Percentiles rank a stretch among this genome's conserved stretches.
Evolutionary conservation across 108 stramenopile genomes (phyloP).

Genomic region (Poteriospumella lacustris): DNA sequence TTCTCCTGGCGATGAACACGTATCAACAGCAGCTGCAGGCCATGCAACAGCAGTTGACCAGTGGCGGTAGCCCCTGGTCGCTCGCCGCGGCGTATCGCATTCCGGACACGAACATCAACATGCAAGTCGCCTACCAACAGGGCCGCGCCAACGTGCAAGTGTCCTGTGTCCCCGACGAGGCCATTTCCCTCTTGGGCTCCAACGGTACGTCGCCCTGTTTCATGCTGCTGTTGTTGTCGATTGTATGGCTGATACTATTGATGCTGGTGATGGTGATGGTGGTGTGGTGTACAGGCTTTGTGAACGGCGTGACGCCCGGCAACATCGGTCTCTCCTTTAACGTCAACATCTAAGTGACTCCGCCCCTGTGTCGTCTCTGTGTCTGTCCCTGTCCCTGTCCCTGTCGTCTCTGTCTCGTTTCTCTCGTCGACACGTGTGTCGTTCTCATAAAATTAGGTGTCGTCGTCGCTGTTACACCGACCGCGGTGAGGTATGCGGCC

Average conservation of each 20-base stretch:
- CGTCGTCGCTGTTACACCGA: too few relatives aligned
- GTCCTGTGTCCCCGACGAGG: constrained; percentile 91
- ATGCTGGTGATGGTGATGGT: too few relatives aligned
- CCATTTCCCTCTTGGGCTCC: constrained; percentile 84
- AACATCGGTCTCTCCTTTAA: constrained; percentile 89
- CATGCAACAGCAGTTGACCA: constrained; percentile 27
- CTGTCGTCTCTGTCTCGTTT: too few relatives aligned
- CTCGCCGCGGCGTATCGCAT: constrained; percentile 89
- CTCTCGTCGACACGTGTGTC: too few relatives aligned
- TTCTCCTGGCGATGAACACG: constrained; percentile 71
- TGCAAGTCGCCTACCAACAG: constrained; percentile 86
- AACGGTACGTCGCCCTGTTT: too few relatives aligned
- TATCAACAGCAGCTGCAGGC: constrained; percentile 87
- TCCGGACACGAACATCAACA: constrained; percentile 90
- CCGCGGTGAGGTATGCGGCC: too few relatives aligned
- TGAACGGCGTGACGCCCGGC: constrained; percentile 92
- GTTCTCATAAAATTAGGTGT: too few relatives aligned
- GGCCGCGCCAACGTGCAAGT: constrained; percentile 83
- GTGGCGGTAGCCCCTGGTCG: constrained; percentile 70
- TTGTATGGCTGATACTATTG: too few relatives aligned
- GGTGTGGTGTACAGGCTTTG: constrained; percentile 51
- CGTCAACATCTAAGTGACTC: constrained; percentile 82
- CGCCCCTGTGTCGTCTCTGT: too few relatives aligned
- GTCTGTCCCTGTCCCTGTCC: too few relatives aligned
- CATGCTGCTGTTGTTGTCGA: too few relatives aligned